phyloP scores from a whole-genome alignment of 192 early-diverging fungal genomes.

The Coemansia asiatica region DNA sequence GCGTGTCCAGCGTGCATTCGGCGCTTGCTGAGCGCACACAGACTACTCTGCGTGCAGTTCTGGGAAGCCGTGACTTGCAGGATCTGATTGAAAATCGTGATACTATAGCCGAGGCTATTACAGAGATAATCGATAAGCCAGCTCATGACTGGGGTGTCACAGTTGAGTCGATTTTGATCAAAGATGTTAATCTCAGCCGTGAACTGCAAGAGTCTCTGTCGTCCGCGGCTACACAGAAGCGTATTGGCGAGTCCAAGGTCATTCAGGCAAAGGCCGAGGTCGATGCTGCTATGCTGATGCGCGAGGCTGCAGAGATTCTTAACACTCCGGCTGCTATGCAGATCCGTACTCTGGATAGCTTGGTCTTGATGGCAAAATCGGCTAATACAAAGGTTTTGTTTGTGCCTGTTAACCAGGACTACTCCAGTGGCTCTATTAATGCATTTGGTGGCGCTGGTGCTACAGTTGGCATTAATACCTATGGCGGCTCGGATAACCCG shows the following conservation, averaged over 20 bases:
- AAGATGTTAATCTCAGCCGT: conserved; percentile 73
- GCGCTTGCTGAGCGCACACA: conserved; percentile 87
- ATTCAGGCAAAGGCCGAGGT: conserved; percentile 88
- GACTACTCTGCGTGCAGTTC: conserved; percentile 82
- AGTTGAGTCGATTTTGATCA: conserved; percentile 81
- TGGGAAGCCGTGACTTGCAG: conserved; percentile 82
- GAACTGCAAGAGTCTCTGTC: conserved; percentile 83
- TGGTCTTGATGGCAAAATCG: conserved; percentile 72
- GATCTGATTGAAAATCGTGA: conserved; percentile 89
- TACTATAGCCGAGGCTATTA: conserved; percentile 81
- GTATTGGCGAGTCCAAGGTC: conserved; percentile 88
- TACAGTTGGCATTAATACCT: conserved; percentile 22
- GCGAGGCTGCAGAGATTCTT: conserved; percentile 89
- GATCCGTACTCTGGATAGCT: conserved; percentile 88
- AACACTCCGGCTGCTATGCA: conserved; percentile 82
- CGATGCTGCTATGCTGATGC: conserved; percentile 86
- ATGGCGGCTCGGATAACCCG: conserved; percentile 5
- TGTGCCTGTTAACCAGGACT: conserved; percentile 60
- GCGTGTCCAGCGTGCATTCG: conserved; percentile 75
- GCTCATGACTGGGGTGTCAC: conserved; percentile 80
- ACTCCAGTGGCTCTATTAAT: conserved; percentile 48
- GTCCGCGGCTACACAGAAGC: conserved; percentile 83
- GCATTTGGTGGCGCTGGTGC: conserved; percentile 51
- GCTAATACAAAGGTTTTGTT: conserved; percentile 75
- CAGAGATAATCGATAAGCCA: conserved; percentile 76